Percentiles rank a stretch among this genome's conserved stretches.
Evolutionary conservation across 75 land plant species (phyloP).

Genomic region (Ceratopteris richardii): DNA sequence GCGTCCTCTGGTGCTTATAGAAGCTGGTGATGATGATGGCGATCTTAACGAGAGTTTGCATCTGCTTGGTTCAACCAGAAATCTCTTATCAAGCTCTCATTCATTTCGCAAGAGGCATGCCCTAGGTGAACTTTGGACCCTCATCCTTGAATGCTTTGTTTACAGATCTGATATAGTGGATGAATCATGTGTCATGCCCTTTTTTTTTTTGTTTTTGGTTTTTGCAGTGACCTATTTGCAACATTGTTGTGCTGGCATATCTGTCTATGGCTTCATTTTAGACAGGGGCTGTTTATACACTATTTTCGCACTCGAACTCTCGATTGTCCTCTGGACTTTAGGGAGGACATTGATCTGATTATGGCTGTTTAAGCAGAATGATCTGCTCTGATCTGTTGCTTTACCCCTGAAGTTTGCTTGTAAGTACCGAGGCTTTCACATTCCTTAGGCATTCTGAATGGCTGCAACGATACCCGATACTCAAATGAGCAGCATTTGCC

Average conservation of each 20-base stretch:
- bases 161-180: not conserved
- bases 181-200: not conserved
- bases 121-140: conserved; percentile 37
- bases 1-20: not conserved
- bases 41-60: conserved; percentile 41
- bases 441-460: no score
- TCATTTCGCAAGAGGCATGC: conserved; percentile 75
- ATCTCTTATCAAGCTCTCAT: conserved; percentile 28
- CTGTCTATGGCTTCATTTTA: conserved; percentile 34
- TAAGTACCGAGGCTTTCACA: no score
- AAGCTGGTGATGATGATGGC: conserved; percentile 39
- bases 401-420: no score
- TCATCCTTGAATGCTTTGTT: not conserved
- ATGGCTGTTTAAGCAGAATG: no score
- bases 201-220: not conserved
- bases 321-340: conserved; percentile 28
- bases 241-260: conserved; percentile 27
- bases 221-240: conserved; percentile 31
- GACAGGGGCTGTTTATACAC: conserved; percentile 33
- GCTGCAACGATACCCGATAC: no score
- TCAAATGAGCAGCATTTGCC: no score
- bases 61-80: conserved; percentile 14
- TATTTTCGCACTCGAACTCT: conserved; percentile 31
- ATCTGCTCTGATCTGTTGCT: no score
- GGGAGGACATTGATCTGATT: conserved; percentile 22